Percentiles rank a stretch among this genome's conserved stretches.
These are phyloP conservation scores for Epichloe coenophiala DNA, from an alignment of 2,329 filamentous ascomycete genomes.

Conservation along the genomic window DNA sequence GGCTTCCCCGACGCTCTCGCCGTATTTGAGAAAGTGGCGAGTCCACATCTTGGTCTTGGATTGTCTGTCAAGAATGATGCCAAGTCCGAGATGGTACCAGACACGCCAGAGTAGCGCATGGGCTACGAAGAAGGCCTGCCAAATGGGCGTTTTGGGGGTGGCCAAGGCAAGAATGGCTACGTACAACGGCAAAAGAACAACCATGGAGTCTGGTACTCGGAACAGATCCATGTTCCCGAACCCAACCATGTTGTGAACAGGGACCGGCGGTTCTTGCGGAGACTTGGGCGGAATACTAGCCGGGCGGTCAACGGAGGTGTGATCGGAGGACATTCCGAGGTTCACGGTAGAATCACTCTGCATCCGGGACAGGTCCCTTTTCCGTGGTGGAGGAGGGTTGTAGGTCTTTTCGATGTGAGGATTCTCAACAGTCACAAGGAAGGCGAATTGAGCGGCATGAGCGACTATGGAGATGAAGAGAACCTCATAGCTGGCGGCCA, in stretches of 20 bases:
- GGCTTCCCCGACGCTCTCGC: conserved; percentile 81
- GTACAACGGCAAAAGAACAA: conserved; percentile 64
- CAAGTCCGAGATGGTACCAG: conserved; percentile 85
- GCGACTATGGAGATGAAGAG: conserved; percentile 93
- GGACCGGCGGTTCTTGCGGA: conserved; percentile 36
- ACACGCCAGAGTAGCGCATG: conserved; percentile 75
- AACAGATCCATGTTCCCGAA: conserved; percentile 76
- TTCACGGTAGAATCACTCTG: conserved; percentile 17
- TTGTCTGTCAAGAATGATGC: conserved; percentile 71
- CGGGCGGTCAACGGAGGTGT: conserved; percentile 13
- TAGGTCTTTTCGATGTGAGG: conserved; percentile 98
- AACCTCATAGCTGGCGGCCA: conserved; percentile 95
- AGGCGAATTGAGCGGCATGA: conserved; percentile 87
- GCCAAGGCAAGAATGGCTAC: conserved; percentile 58
- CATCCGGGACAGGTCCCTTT: conserved; percentile 27
- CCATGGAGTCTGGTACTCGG: conserved; percentile 71
- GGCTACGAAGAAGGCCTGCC: conserved; percentile 65
- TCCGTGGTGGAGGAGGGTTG: conserved; percentile 72
- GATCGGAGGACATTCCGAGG: conserved; percentile 12
- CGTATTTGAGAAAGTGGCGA: conserved; percentile 92
- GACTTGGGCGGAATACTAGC: conserved; percentile 8
- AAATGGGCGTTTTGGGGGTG: conserved; percentile 63
- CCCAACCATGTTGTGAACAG: conserved; percentile 75
- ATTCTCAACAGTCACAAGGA: conserved; percentile 84
- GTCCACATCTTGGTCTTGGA: conserved; percentile 91